Percentiles rank a stretch among this genome's conserved stretches.
Evolutionary conservation across 2,329 filamentous ascomycete genomes (phyloP).

Genomic region (Colletotrichum caudatum): DNA sequence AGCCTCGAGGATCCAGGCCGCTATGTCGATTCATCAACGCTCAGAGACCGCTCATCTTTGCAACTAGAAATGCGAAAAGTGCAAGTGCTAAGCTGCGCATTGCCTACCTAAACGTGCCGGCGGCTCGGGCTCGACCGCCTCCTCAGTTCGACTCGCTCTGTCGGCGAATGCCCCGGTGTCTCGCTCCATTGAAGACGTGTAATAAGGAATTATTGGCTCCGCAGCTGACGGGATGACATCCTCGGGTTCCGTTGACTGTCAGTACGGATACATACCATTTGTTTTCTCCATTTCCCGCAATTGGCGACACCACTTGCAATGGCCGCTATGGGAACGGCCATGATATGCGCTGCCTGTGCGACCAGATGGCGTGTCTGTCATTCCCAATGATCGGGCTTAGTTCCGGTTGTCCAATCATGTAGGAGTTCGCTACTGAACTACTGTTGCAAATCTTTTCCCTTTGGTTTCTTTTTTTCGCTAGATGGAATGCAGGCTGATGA

Average conservation of each 20-base stretch:
- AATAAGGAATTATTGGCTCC: not conserved
- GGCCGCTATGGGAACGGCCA: not conserved
- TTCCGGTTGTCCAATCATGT: constrained; percentile 27
- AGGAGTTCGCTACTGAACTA: constrained; percentile 12
- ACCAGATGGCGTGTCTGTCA: constrained; percentile 16
- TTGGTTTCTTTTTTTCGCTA: constrained; percentile 3
- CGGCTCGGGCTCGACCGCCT: constrained; percentile 6
- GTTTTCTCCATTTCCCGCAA: not conserved
- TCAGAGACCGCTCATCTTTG: constrained; percentile 11
- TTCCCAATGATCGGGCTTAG: constrained; percentile 7
- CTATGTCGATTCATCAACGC: constrained; percentile 27
- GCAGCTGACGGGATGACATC: not conserved
- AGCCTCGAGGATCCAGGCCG: constrained; percentile 6
- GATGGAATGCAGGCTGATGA: constrained; percentile 22
- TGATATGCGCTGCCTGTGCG: constrained; percentile 2
- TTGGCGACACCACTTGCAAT: constrained; percentile 4
- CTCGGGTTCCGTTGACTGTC: constrained; percentile 10
- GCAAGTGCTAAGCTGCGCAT: constrained; percentile 8
- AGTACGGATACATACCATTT: not conserved
- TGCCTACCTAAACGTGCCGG: constrained; percentile 23
- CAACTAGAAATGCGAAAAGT: constrained; percentile 2
- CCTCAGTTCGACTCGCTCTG: not conserved
- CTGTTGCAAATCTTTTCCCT: constrained; percentile 19
- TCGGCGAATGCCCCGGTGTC: not conserved
- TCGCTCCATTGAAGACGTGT: not conserved